Evolutionary conservation across 1,284 basidiomycete species (phyloP).

Genomic region (Pyrrhoderma lamaoense): DNA sequence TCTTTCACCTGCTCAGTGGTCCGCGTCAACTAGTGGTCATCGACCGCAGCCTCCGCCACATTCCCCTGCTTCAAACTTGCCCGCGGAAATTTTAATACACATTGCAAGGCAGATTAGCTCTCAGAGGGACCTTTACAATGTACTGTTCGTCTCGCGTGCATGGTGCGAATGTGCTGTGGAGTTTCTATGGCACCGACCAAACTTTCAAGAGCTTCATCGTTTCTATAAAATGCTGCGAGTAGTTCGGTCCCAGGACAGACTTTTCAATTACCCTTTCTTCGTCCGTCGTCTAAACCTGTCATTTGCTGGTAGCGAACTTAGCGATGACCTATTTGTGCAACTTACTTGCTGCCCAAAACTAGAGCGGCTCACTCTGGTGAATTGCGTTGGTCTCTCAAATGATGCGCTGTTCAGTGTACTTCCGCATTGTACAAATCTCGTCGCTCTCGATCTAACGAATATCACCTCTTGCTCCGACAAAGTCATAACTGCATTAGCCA

Average conservation of each 20-base stretch:
- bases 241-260: conserved; percentile 53
- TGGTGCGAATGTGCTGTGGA: conserved; percentile 98
- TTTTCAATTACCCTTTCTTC: conserved; percentile 85
- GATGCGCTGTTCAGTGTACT: conserved; percentile 65
- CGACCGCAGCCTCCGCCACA: conserved; percentile 19
- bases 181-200: conserved; percentile 91
- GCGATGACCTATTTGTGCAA: conserved; percentile 71
- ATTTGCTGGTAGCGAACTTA: conserved; percentile 63
- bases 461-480: conserved; percentile 64
- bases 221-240: conserved; percentile 74
- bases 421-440: conserved; percentile 64
- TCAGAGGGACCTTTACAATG: conserved; percentile 65
- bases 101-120: conserved; percentile 81
- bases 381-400: conserved; percentile 70
- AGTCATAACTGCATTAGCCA: conserved; percentile 66
- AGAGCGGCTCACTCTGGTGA: conserved; percentile 88
- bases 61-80: conserved; percentile 56
- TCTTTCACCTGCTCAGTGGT: conserved; percentile 17
- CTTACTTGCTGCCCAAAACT: conserved; percentile 76
- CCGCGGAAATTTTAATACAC: conserved; percentile 90
- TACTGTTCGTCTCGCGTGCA: conserved; percentile 78
- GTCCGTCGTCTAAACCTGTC: conserved; percentile 91
- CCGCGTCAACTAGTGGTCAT: conserved; percentile 1
- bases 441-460: conserved; percentile 85
- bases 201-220: conserved; percentile 62